Evolutionary conservation across 306 rosid genomes (phyloP).

Genomic region (Mimosa bimucronata): DNA sequence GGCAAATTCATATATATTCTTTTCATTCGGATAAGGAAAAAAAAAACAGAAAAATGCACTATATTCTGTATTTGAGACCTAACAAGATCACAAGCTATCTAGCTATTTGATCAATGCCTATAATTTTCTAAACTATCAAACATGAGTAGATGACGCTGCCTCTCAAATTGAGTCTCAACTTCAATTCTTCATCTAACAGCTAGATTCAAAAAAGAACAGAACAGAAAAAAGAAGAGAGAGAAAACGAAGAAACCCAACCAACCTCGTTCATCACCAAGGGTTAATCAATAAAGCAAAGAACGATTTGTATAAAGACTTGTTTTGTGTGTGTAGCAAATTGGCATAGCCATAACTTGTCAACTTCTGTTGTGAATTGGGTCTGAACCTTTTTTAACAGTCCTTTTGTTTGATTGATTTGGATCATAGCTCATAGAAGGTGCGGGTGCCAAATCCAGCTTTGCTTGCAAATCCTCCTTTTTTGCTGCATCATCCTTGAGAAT

Average conservation of each 20-base stretch:
- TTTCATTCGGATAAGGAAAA: neutral
- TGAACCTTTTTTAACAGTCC: conserved; percentile 76
- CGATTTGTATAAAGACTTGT: neutral
- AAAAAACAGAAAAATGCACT: conserved; percentile 34
- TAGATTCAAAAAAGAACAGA: conserved; percentile 28
- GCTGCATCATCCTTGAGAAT: conserved; percentile 55
- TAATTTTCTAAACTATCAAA: conserved; percentile 45
- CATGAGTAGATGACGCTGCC: conserved; percentile 34
- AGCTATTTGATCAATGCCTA: conserved; percentile 56
- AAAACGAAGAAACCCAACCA: conserved; percentile 51
- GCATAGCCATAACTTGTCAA: conserved; percentile 36
- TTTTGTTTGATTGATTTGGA: conserved; percentile 74
- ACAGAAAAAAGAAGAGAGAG: conserved; percentile 6
- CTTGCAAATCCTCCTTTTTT: conserved; percentile 51
- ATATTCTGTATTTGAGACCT: conserved; percentile 50
- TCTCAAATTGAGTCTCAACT: conserved; percentile 49
- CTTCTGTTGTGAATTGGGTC: conserved; percentile 94
- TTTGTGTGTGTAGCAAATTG: neutral
- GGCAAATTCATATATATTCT: conserved; percentile 9
- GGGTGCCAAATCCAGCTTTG: conserved; percentile 66
- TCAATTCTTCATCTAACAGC: conserved; percentile 51
- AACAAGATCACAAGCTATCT: conserved; percentile 50
- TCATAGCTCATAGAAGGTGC: conserved; percentile 65
- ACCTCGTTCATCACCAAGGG: conserved; percentile 34
- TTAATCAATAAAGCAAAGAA: conserved; percentile 29